Evolutionary conservation across 768 basidiomycete species (phyloP).

Genomic region (Bullera alba): DNA sequence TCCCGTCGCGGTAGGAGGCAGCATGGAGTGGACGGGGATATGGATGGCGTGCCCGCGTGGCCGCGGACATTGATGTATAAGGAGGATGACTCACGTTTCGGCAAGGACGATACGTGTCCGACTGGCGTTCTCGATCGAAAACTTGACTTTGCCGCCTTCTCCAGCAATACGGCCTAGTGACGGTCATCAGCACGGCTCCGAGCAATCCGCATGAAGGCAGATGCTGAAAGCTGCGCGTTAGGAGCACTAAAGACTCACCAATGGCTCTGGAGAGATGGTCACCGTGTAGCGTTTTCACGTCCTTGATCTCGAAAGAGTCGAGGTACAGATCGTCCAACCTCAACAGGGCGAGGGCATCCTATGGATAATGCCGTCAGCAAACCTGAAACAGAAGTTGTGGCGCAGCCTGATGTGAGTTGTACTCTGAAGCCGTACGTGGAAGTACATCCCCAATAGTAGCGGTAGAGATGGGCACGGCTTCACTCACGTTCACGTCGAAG

Average conservation of each 20-base stretch:
- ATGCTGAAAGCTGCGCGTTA: background rate
- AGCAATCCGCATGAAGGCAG: background rate
- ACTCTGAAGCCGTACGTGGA: background rate
- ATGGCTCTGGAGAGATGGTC: constrained; percentile 98
- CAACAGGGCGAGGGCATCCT: constrained; percentile 94
- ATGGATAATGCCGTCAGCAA: background rate
- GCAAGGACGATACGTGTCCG: constrained; percentile 97
- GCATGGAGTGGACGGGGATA: background rate
- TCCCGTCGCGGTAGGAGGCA: background rate
- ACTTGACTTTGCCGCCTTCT: constrained; percentile 97
- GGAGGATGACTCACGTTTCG: constrained; percentile 67
- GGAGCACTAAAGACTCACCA: constrained; percentile 50
- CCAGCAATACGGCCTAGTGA: constrained; percentile 88
- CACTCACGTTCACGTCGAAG: constrained; percentile 81
- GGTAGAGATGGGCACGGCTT: constrained; percentile 6
- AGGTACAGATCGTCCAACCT: constrained; percentile 95
- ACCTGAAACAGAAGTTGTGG: no score
- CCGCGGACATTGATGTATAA: background rate
- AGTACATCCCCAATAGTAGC: background rate
- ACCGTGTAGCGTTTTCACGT: constrained; percentile 94
- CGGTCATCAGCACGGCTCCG: background rate
- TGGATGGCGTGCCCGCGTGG: background rate
- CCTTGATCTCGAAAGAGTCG: constrained; percentile 98
- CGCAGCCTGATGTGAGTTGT: background rate
- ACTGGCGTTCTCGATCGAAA: constrained; percentile 94